A percentile compares a stretch with the other conserved stretches of the same genome.
phyloP scores from a whole-genome alignment of 2,329 filamentous ascomycete species.

The Boeremia exigua region DNA sequence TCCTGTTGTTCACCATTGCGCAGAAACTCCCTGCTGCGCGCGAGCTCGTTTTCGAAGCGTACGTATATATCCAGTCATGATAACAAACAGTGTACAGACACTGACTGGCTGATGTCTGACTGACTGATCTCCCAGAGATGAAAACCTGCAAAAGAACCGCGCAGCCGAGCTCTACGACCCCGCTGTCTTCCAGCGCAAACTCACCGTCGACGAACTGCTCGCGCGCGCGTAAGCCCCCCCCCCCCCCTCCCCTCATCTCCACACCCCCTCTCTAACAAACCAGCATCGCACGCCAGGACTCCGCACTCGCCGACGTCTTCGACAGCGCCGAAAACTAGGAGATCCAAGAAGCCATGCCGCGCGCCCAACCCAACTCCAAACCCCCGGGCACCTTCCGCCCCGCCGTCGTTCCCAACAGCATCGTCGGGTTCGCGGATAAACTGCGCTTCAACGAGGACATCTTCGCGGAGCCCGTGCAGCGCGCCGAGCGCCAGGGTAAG shows the following conservation, averaged over 20 bases:
- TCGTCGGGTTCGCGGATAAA: not conserved
- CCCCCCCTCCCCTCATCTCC: not conserved
- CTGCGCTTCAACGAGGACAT: not conserved
- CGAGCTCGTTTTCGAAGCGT: not conserved
- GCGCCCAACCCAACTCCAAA: not conserved
- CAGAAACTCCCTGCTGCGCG: not conserved
- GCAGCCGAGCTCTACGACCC: not conserved
- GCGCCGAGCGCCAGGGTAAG: not conserved
- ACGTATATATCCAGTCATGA: not conserved
- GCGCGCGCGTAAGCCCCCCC: not conserved
- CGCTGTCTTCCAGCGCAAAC: not conserved
- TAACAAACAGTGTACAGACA: not conserved
- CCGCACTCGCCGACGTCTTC: not conserved
- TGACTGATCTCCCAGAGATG: not conserved
- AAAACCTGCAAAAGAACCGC: not conserved
- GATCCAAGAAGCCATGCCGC: not conserved
- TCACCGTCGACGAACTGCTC: not conserved
- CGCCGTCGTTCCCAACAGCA: not conserved
- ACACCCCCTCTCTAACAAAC: not conserved
- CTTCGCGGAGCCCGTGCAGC: not conserved
- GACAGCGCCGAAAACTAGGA: not conserved
- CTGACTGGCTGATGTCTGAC: not conserved
- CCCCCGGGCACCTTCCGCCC: not conserved
- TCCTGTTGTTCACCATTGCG: not conserved
- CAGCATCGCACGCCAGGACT: not conserved